A percentile compares a stretch with the other conserved stretches of the same genome.
These are phyloP conservation scores for Tuber microsphaerosporum DNA, from an alignment of 495 filamentous ascomycete genomes.

Conservation along the genomic window DNA sequence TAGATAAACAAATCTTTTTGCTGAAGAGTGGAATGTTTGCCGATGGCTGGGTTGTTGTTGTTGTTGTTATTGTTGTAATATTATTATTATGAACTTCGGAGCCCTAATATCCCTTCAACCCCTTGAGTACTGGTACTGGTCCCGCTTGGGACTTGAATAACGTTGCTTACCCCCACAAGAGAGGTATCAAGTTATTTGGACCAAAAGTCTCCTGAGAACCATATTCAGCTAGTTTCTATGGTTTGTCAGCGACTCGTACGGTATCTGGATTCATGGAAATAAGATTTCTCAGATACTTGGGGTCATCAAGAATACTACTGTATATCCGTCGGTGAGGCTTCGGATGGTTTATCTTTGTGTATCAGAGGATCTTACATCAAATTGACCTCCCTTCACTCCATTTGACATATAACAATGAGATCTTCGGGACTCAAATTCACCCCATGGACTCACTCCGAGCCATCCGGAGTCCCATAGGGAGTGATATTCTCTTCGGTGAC, in stretches of 20 bases:
- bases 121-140: neutral
- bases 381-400: neutral
- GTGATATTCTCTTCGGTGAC: neutral
- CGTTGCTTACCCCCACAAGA: neutral
- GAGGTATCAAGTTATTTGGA: neutral
- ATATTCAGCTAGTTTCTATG: neutral
- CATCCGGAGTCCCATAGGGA: neutral
- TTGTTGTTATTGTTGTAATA: no score
- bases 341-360: neutral
- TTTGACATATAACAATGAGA: neutral
- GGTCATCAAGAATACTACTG: neutral
- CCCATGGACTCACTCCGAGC: neutral
- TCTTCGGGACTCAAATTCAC: neutral
- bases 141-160: neutral
- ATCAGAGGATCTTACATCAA: neutral
- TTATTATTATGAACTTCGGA: neutral
- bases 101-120: neutral
- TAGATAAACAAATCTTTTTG: neutral
- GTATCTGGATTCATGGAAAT: neutral
- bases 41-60: no score
- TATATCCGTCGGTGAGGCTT: neutral
- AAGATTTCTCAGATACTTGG: neutral
- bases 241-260: neutral
- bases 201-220: neutral
- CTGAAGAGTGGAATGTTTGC: neutral